phyloP scores from a whole-genome alignment of 352 stramenopile genomes.

The Globisporangium polare region DNA sequence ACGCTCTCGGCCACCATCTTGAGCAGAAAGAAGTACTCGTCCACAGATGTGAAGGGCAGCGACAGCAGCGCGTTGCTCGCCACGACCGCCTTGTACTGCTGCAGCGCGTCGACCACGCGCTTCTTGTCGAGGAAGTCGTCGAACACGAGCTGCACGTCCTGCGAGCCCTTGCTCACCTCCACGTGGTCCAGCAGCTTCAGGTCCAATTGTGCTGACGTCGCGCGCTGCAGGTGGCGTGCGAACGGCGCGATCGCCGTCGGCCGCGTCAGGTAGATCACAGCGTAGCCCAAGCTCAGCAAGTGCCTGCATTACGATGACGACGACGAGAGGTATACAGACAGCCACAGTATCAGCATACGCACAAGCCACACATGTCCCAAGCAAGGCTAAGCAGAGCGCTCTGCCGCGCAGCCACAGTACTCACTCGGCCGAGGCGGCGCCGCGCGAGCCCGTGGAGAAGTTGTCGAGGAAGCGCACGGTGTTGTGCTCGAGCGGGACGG shows the following conservation, averaged over 20 bases:
- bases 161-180: conserved; percentile 18
- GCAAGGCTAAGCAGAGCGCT: too few relatives aligned
- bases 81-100: conserved; percentile 36
- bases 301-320: conserved; percentile 35
- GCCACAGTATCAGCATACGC: neutral
- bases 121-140: conserved; percentile 36
- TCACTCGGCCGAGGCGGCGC: conserved; percentile 75
- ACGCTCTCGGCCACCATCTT: conserved; percentile 71
- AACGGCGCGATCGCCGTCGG: conserved; percentile 86
- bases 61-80: conserved; percentile 65
- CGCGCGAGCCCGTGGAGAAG: conserved; percentile 94
- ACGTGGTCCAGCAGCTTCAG: conserved; percentile 69
- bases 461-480: conserved; percentile 98
- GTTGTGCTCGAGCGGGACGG: conserved; percentile 93
- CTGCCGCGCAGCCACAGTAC: conserved; percentile 4
- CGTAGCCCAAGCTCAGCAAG: conserved; percentile 93
- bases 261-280: conserved; percentile 95
- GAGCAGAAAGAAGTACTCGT: conserved; percentile 96
- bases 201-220: conserved; percentile 52
- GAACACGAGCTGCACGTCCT: conserved; percentile 33
- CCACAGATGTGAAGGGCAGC: conserved; percentile 92
- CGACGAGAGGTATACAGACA: neutral
- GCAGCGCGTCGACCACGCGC: conserved; percentile 45
- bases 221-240: conserved; percentile 60
- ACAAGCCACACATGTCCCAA: neutral